Base-by-base conservation (phyloP, 768 basidiomycete genomes). In the Mycena latifolia region DNA sequence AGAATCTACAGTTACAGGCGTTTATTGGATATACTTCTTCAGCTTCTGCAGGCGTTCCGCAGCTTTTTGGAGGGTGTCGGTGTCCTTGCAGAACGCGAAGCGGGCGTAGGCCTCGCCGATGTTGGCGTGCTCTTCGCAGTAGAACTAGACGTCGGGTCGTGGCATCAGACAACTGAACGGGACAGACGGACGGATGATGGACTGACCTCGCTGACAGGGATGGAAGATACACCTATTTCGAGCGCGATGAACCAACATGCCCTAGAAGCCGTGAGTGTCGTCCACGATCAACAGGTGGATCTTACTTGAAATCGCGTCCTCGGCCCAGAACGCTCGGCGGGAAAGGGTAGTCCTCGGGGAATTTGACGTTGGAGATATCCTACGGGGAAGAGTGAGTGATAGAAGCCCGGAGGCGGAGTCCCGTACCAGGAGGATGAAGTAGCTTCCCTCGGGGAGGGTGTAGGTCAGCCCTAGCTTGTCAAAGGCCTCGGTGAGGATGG, bases 61-160 rank as follows among this genome's bases (percentile, higher is more conserved):
- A n/a, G 98, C 98, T 24, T 80, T 82, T 65, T 81, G 85, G 18
- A 99, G 84, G 0, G 95, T 97, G 45, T 93, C 94, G 22, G 89
- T 68, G 72, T 99, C 97, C 76, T 99, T 99, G 85, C 98, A 98
- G 83, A 98, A 96, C 1, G 96, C 92, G 76, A 99, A 98, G 61
- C 95, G 88, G 24, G 87, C 89, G 74, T 91, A 97, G 51, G 83
- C 89, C 77, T 97, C 96, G 28, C 96, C 96, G 59, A 98, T 94
- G 62, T 79, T 78, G 28, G 89, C 85, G 74, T 98, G 96, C 61
- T 94, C 93, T 70, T 89, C 85, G 74, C 94, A 95, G 79, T 97
- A 98, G 79, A 98, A 98, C 94, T 96, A 64, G 37, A 47, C n/a
- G 24, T 8, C 14, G 6, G 33, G 43, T 6, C 17, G 7, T 22